These are phyloP conservation scores for Chlorella sp. DNA, from an alignment of 139 green algal genomes.

Conservation along the genomic window DNA sequence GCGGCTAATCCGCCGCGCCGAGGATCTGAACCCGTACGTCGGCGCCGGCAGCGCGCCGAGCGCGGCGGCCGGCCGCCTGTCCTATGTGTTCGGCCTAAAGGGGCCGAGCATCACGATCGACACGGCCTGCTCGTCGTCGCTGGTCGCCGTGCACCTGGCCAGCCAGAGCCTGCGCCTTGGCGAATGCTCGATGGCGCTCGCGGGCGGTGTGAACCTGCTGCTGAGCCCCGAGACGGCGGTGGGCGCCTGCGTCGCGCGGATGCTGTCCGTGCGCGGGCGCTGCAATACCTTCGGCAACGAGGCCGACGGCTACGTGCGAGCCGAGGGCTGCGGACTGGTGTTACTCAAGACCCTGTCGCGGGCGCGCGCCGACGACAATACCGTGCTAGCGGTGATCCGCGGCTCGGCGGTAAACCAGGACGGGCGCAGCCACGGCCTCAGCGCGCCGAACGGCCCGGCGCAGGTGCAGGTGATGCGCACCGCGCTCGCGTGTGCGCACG, in stretches of 20 bases:
- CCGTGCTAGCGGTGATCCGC: no score
- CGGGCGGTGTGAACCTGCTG: conserved; percentile 44
- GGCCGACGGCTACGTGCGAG: conserved; percentile 78
- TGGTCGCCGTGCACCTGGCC: conserved; percentile 38
- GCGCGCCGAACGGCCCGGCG: no score
- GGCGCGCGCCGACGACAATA: no score
- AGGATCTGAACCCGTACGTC: no score
- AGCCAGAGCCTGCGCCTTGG: conserved; percentile 18
- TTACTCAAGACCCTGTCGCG: no score
- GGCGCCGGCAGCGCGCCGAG: no score
- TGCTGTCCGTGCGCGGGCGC: conserved; percentile 62
- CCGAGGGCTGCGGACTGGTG: no score
- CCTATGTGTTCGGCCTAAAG: conserved; percentile 44
- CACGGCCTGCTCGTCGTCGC: conserved; percentile 50
- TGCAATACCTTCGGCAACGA: conserved; percentile 67
- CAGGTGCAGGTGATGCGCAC: no score
- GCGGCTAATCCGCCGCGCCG: no score
- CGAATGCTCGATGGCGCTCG: conserved; percentile 26
- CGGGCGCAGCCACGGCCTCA: no score
- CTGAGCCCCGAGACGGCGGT: conserved; percentile 30
- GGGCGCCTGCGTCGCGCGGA: conserved; percentile 43
- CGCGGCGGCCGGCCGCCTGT: conserved; percentile 49
- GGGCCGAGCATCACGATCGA: conserved; percentile 42
- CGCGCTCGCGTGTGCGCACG: no score
- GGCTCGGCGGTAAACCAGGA: no score